Evolutionary conservation across 2,329 filamentous ascomycete genomes (phyloP).

Genomic region (Knoxdaviesia proteae): DNA sequence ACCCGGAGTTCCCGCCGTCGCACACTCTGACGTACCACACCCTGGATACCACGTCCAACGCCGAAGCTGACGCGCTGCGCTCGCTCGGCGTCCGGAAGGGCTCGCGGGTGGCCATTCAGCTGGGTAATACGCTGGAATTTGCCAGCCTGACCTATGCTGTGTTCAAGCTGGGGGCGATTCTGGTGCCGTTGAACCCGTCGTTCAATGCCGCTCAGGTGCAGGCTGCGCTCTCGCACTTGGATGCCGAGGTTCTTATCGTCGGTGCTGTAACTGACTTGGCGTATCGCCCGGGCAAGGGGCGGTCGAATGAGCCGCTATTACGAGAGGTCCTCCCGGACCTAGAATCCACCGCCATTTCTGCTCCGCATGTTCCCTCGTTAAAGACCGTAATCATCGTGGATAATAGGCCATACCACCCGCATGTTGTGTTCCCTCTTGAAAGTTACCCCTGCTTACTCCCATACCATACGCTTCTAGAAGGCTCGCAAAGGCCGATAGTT

Average conservation of each 20-base stretch:
- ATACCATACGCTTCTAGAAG: constrained; percentile 19
- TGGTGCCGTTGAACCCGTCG: constrained; percentile 82
- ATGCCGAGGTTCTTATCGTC: constrained; percentile 54
- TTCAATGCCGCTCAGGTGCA: constrained; percentile 67
- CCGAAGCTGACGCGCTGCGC: constrained; percentile 48
- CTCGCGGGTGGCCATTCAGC: constrained; percentile 64
- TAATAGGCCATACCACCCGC: constrained; percentile 37
- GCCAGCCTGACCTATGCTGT: constrained; percentile 71
- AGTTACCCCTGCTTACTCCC: constrained; percentile 20
- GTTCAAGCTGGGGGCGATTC: constrained; percentile 82
- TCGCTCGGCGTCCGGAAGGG: constrained; percentile 58
- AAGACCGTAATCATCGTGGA: constrained; percentile 55
- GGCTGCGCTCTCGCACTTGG: constrained; percentile 58
- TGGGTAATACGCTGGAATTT: constrained; percentile 73
- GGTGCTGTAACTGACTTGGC: constrained; percentile 75
- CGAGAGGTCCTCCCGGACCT: constrained; percentile 22
- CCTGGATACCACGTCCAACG: constrained; percentile 58
- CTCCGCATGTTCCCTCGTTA: constrained; percentile 42
- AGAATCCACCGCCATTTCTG: constrained; percentile 13
- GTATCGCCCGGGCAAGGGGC: constrained; percentile 33
- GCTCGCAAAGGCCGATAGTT: constrained; percentile 13
- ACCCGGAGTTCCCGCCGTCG: constrained; percentile 26
- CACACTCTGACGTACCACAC: constrained; percentile 48
- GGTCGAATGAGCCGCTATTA: constrained; percentile 30
- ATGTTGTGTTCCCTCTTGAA: constrained; percentile 22